Base-by-base conservation (phyloP, 768 basidiomycete species). In the Tephrocybe sp. region DNA sequence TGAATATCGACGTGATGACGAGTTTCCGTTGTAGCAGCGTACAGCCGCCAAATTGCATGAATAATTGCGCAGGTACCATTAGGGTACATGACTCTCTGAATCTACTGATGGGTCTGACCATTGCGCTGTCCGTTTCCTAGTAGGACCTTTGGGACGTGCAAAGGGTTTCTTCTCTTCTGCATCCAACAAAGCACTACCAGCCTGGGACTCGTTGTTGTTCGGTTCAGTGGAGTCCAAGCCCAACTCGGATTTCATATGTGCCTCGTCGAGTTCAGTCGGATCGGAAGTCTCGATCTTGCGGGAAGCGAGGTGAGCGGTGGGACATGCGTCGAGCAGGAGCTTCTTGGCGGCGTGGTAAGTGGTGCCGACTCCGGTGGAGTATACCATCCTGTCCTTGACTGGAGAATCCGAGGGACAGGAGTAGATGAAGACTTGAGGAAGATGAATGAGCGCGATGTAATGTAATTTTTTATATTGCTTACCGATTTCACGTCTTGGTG, bases 311-410 rank as follows among this genome's bases (percentile, higher is more conserved):
- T 57, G 52, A 8, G 73, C 67, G 22, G 69, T 70, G 15, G 72
- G 69, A 23, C 69, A 69, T 42, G 66, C 68, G 12, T 67, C 74
- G 43, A 68, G 67, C 53, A 81, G 72, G 2, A 85, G 60, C 4
- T 66, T 68, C 53, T 83, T 83, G 25, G 79, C 82, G 7, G 77
- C 68, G 43, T 75, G 72, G 58, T 79, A 85, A 6, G 86, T 74
- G 16, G 77, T 65, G 9, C 73, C 58, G 10, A 80, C 79, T 8
- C 82, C 84, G 2, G 86, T 84, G 0, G 92, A 91, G 68, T 94
- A 95, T 29, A 97, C 63, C 90, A 98, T 94, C 37, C 93, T 79
- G 53, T 84, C 74, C 60, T 91, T 91, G 68, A 97, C 77, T 1
- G 89, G 88, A 5, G 88, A 91, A 12, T 67, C 60, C 3, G 84